Percentiles rank a stretch among this genome's conserved stretches.
These are phyloP conservation scores for Cladorrhinum sp. DNA, from an alignment of 2,329 filamentous ascomycete genomes.

Conservation along the genomic window DNA sequence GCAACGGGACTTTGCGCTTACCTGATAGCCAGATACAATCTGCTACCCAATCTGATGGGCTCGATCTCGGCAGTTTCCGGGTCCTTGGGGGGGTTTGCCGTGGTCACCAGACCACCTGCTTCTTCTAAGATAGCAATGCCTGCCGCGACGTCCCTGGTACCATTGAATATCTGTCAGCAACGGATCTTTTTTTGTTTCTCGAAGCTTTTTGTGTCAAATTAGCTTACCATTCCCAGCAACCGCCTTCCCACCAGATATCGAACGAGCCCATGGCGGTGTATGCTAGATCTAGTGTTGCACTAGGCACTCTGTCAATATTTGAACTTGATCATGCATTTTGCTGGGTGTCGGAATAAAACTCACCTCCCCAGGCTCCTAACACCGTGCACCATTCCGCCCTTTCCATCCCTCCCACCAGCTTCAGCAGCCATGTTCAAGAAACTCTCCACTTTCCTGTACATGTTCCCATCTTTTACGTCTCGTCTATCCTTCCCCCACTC, in stretches of 20 bases:
- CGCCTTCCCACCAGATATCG: constrained; percentile 82
- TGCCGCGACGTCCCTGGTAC: constrained; percentile 67
- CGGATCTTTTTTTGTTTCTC: neutral
- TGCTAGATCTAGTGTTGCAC: constrained; percentile 70
- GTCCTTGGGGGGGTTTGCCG: constrained; percentile 66
- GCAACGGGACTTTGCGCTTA: constrained; percentile 32
- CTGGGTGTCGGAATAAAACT: too few relatives aligned
- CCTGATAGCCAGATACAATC: constrained; percentile 69
- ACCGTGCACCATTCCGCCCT: constrained; percentile 77
- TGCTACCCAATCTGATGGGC: constrained; percentile 61
- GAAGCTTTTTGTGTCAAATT: neutral
- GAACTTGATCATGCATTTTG: too few relatives aligned
- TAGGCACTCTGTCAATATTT: constrained; percentile 34
- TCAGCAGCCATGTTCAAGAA: constrained; percentile 75
- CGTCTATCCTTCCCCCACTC: constrained; percentile 78
- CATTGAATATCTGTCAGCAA: neutral
- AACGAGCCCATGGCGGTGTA: constrained; percentile 73
- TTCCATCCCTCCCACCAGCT: constrained; percentile 57
- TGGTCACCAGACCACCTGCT: constrained; percentile 71
- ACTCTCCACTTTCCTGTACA: constrained; percentile 69
- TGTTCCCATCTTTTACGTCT: constrained; percentile 63
- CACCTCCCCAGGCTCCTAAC: constrained; percentile 64
- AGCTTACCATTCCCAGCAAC: constrained; percentile 72
- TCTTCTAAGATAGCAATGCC: constrained; percentile 71
- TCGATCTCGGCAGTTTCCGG: constrained; percentile 53